Conservation (phyloP, 805 yeast genomes). For the Citeromyces nyonsensis region DNA sequence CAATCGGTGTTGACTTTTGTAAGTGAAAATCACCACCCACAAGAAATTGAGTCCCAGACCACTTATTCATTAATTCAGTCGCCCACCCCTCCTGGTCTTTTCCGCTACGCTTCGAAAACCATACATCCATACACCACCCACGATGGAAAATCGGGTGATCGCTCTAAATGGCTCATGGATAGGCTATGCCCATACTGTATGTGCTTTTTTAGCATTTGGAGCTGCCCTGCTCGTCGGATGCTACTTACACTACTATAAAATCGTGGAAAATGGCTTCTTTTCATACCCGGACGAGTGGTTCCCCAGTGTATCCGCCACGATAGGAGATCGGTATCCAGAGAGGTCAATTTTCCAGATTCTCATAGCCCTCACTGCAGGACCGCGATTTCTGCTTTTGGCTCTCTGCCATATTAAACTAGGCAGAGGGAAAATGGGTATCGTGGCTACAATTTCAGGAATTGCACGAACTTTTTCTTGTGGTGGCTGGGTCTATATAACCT, state of each 20-base stretch:
- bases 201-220: constrained; percentile 61
- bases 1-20: no score
- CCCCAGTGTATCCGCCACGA: constrained; percentile 93
- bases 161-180: constrained; percentile 47
- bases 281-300: constrained; percentile 98
- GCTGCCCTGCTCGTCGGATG: constrained; percentile 66
- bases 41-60: no score
- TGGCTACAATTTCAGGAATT: constrained; percentile 47
- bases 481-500: constrained; percentile 96
- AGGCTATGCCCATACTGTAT: constrained; percentile 57
- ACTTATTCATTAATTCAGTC: no score
- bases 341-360: constrained; percentile 81
- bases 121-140: constrained; percentile 1
- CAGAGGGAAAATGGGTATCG: constrained; percentile 20
- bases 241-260: constrained; percentile 70
- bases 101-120: no score
- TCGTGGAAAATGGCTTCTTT: constrained; percentile 71
- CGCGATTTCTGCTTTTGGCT: constrained; percentile 55
- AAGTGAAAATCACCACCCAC: no score
- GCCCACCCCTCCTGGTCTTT: no score
- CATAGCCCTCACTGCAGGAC: constrained; percentile 89
- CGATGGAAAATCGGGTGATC: neutral
- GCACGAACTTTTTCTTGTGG: constrained; percentile 92
- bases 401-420: constrained; percentile 34
- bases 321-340: constrained; percentile 95